Percentiles rank a stretch among this genome's conserved stretches.
These are phyloP conservation scores for Exserohilum turcica DNA, from an alignment of 2,329 filamentous ascomycete genomes.

Conservation along the genomic window DNA sequence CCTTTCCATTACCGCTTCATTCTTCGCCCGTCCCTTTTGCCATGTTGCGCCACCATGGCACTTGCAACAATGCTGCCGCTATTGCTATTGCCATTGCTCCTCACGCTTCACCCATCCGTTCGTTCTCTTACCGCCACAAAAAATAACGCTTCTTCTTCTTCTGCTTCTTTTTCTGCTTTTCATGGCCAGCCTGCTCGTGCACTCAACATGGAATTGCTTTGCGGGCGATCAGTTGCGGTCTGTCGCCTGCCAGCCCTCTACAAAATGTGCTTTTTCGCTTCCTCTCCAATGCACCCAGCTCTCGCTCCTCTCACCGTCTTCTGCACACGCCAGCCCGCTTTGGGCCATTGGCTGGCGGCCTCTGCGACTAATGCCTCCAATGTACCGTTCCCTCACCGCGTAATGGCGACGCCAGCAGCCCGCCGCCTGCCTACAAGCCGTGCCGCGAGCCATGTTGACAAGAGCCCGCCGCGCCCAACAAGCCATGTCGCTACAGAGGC, in stretches of 20 bases:
- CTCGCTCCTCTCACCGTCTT: constrained; percentile 6
- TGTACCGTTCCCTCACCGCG: constrained; percentile 12
- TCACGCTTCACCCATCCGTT: too few species aligned
- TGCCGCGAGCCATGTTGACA: constrained; percentile 12
- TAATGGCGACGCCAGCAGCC: constrained; percentile 9
- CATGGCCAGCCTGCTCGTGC: neutral
- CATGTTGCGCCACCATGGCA: neutral
- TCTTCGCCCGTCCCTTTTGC: constrained; percentile 1
- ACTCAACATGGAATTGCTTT: constrained; percentile 15
- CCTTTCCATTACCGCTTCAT: constrained; percentile 20
- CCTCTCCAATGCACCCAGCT: constrained; percentile 5
- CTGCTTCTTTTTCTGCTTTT: too few species aligned
- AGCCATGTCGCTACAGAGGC: constrained; percentile 1
- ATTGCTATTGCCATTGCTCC: too few species aligned
- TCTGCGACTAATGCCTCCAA: constrained; percentile 12
- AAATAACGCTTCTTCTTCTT: too few species aligned
- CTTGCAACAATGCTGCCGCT: too few species aligned
- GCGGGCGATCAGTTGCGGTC: constrained; percentile 22
- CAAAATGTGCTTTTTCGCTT: constrained; percentile 13
- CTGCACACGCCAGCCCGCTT: constrained; percentile 5
- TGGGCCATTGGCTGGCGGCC: neutral
- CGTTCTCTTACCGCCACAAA: too few species aligned
- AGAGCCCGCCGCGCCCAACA: constrained; percentile 9
- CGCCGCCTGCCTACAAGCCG: constrained; percentile 5
- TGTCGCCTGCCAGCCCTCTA: constrained; percentile 13